phyloP scores from a whole-genome alignment of 169 alveolate species.

The Eimeria necatrix region DNA sequence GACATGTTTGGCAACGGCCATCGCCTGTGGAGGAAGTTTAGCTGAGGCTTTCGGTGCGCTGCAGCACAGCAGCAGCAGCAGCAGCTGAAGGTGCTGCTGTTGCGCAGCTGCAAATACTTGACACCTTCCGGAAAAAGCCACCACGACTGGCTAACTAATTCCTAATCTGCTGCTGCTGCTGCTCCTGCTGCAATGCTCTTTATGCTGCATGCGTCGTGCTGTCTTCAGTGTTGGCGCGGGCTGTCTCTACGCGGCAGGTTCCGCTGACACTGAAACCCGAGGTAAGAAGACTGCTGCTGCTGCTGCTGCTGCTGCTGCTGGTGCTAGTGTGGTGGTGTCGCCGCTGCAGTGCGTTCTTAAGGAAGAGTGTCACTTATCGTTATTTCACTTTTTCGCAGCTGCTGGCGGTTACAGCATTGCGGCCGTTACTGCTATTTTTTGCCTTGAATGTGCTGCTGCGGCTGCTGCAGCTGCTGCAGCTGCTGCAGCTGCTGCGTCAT shows the following conservation, averaged over 20 bases:
- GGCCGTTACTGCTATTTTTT: not conserved
- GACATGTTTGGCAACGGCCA: conserved; percentile 12
- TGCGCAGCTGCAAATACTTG: not conserved
- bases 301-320: conserved; percentile 15
- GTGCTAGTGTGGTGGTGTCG: not conserved
- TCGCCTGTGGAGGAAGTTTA: not conserved
- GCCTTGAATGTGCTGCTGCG: not conserved
- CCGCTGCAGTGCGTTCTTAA: not conserved
- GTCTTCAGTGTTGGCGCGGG: conserved; percentile 6
- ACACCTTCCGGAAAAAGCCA: not conserved
- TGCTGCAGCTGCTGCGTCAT: not conserved
- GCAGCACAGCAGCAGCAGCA: not conserved
- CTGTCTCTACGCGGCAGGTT: conserved; percentile 45
- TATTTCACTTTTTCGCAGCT: not conserved
- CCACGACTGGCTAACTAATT: too few relatives aligned
- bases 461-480: not conserved
- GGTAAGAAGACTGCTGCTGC: not conserved
- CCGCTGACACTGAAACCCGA: conserved; percentile 11
- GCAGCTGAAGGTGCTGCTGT: not conserved
- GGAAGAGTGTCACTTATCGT: not conserved
- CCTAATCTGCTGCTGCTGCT: not conserved
- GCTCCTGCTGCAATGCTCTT: not conserved
- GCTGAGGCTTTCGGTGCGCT: not conserved
- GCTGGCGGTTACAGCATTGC: not conserved
- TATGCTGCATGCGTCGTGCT: not conserved